Evolutionary conservation across 1,284 basidiomycete genomes (phyloP), one percentile per base, ranked within the genome.

Genomic region (Leccinum pachyderme): DNA sequence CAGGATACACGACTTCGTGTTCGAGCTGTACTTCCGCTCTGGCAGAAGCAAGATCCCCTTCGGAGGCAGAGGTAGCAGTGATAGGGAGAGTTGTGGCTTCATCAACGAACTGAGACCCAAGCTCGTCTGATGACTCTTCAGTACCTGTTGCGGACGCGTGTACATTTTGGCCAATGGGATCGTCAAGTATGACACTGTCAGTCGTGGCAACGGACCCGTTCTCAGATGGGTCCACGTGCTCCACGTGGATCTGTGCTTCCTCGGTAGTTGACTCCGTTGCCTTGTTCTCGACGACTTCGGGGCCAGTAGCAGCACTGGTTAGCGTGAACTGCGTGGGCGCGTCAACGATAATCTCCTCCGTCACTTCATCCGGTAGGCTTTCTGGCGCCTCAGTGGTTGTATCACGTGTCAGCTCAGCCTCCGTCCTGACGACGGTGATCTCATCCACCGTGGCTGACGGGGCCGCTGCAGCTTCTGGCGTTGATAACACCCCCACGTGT

Each of bases 21-120:
- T 31, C 51, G 7, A 27, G 9, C 15, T 44, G 28, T 28, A 12
- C 31, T 29, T 58, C 51, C 44, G 22, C 52, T 48, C 46, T 18
- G 33, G 29, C 44, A 28, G 43, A 28, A 28, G 32, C 11, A 25
- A 47, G 39, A 7, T 44, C 24, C 47, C 56, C 56, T 31, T 60
- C 52, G 47, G 58, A 11, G 15, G 18, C 54, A 41, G 37, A 18
- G 24, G 35, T 28, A 29, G 7, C 18, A 33, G 24, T 45, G 11
- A 11, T 7, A 24, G 33, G 9, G 27, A 25, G 13, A 18, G 22
- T 44, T 50, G 31, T 35, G n/a, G 51, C 41, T 9, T 39, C 61
- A 32, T 54, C 51, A 27, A 28, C 57, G 22, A 37, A 52, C 53
- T 55, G 64, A 57, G 64, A 1, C 32, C 7, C 29, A 41, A 33